Base-by-base conservation (phyloP, 139 green algal species). In the Chlamydomonas sp. region DNA sequence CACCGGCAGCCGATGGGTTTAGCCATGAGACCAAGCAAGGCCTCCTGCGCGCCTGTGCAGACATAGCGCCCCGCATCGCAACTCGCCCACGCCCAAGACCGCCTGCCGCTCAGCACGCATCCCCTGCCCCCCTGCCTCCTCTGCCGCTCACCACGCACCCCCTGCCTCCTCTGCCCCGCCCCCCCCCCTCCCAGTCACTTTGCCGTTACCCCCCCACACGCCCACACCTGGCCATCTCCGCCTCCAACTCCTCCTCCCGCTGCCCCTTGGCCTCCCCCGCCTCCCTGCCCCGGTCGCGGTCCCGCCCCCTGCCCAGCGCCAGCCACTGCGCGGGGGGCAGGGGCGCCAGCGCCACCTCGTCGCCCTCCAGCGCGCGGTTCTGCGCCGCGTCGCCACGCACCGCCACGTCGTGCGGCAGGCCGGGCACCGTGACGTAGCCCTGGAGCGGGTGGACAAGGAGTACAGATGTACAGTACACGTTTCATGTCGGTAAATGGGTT, bases 301-400 rank as follows among this genome's bases (percentile, higher is more conserved):
- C 80, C 66, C 15, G 62, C 66, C 71, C 67, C 84, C 80, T 80
- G 59, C 77, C 57, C 31, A 71, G n/a, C 71, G 91, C 77, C 73
- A 79, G 71, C 18, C 86, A 61, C 59, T 62, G 61, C 17, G 63
- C 49, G 20, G n/a, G 17, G 3, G 72, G 49, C 18, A 90, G 83
- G 4, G 94, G 91, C 80, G 96, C 83, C 9, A 98, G 63, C 68
- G 88, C 64, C 72, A 98, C 97, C 82, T 95, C 92, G 88, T 99
- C 97, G 0, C 96, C 96, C 58, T 98, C 96, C 1, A 99, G 78
- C 20, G 93, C 89, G 62, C 95, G 85, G 73, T 93, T 95, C 57
- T 90, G 87, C 10, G 63, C 60, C 3, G 78, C 5, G 14, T 88
- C 86, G 9, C 88, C 79, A 68, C 67, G 87, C 3, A 98, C 74